Conservation (phyloP, 2,329 filamentous ascomycete genomes). For the Phyllosticta citribraziliensis region DNA sequence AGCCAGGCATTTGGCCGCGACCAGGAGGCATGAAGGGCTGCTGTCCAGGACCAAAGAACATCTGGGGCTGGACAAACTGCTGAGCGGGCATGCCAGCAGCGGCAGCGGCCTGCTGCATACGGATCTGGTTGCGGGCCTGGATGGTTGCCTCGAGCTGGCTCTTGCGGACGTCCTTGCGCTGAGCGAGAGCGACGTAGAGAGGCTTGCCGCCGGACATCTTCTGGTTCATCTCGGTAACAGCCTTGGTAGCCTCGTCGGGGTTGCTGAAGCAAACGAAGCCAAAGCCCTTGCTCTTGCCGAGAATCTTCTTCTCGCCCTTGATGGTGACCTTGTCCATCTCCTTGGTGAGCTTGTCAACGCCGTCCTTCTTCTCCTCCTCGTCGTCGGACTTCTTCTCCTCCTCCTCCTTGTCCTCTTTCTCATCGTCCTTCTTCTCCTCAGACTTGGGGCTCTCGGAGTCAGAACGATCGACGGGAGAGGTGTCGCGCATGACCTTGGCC, state of each 20-base stretch:
- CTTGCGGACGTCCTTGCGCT: conserved; percentile 99
- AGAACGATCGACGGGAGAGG: conserved; percentile 41
- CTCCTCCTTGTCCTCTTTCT: conserved; percentile 48
- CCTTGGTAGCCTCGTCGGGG: conserved; percentile 97
- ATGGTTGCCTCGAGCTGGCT: conserved; percentile 98
- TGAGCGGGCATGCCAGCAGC: conserved; percentile 74
- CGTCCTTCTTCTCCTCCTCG: conserved; percentile 53
- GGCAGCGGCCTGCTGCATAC: conserved; percentile 94
- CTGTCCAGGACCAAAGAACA: conserved; percentile 84
- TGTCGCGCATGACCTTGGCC: conserved; percentile 98
- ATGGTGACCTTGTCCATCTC: conserved; percentile 44
- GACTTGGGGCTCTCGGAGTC: conserved; percentile 36
- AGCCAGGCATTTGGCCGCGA: conserved; percentile 49
- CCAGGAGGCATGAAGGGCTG: conserved; percentile 52
- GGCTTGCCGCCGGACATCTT: conserved; percentile 97
- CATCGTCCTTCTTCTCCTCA: conserved; percentile 41
- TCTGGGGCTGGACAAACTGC: conserved; percentile 74
- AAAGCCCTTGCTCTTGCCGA: conserved; percentile 99
- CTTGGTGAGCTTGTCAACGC: conserved; percentile 28
- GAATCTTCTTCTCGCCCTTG: conserved; percentile 51
- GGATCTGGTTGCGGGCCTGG: conserved; percentile 95
- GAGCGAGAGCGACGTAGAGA: conserved; percentile 91
- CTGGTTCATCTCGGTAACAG: conserved; percentile 99
- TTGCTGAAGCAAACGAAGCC: conserved; percentile 99
- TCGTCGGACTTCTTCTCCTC: conserved; percentile 45